Percentiles rank a stretch among this genome's conserved stretches.
Evolutionary conservation across 306 rosid genomes (phyloP).

Genomic region (Dryas drummondii): DNA sequence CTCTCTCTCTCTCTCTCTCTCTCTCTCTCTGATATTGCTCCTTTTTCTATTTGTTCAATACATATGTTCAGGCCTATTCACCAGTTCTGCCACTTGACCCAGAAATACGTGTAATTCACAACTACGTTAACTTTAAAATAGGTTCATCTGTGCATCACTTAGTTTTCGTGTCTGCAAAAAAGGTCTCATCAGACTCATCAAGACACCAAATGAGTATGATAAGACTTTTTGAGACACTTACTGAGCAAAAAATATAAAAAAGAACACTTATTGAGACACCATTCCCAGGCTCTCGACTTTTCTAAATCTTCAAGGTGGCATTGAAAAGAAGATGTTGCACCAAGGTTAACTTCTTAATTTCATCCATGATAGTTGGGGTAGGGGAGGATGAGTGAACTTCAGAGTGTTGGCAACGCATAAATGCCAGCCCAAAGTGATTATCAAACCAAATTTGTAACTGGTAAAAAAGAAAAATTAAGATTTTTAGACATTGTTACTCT

Average conservation of each 20-base stretch:
- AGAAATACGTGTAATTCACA: not conserved
- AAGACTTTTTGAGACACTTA: not conserved
- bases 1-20: conserved; percentile 1
- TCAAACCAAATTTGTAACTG: not conserved
- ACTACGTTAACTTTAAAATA: not conserved
- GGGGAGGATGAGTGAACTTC: not conserved
- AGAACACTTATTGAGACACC: not conserved
- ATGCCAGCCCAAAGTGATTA: not conserved
- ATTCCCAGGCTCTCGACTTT: not conserved
- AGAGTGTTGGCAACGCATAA: not conserved
- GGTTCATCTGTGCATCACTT: not conserved
- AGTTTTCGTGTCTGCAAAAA: not conserved
- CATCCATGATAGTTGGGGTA: not conserved
- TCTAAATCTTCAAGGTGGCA: not conserved
- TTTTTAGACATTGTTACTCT: not conserved
- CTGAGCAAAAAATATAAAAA: not conserved
- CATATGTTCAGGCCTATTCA: not conserved
- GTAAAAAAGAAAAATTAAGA: too few relatives aligned
- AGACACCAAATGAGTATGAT: not conserved
- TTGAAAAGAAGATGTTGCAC: not conserved
- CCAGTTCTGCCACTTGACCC: not conserved
- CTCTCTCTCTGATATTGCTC: not conserved
- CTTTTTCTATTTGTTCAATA: not conserved
- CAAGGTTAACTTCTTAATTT: not conserved
- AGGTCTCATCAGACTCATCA: not conserved